These are phyloP conservation scores for Nemania sp. DNA, from an alignment of 2,329 filamentous ascomycete species.

Conservation along the genomic window DNA sequence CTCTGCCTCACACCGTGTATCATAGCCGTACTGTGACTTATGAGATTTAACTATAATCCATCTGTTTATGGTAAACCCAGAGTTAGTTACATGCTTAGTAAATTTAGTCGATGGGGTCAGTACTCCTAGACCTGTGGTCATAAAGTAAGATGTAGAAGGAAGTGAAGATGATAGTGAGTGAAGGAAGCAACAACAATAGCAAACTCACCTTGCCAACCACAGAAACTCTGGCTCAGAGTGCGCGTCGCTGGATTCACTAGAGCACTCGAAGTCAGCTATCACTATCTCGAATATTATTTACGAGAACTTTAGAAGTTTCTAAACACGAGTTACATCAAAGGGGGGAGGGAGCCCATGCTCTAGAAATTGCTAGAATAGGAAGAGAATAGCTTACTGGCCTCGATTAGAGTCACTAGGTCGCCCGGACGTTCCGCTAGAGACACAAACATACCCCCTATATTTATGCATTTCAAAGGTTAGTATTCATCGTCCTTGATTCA, in stretches of 20 bases:
- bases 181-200: background rate
- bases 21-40: background rate
- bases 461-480: background rate
- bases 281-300: too few species aligned
- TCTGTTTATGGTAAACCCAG: too few species aligned
- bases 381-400: too few species aligned
- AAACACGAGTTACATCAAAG: too few species aligned
- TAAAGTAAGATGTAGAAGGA: background rate
- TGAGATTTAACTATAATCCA: too few species aligned
- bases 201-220: constrained; percentile 31
- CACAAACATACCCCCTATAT: constrained; percentile 53
- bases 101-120: too few species aligned
- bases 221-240: constrained; percentile 48
- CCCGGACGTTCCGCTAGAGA: constrained; percentile 50
- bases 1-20: background rate
- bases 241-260: constrained; percentile 48
- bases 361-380: too few species aligned
- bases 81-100: too few species aligned
- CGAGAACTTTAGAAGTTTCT: too few species aligned
- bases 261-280: too few species aligned
- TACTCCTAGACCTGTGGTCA: too few species aligned
- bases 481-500: background rate
- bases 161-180: background rate
- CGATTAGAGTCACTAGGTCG: constrained; percentile 49
- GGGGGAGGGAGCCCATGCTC: too few species aligned